Evolutionary conservation across 83 land plant genomes (phyloP).

Genomic region (Larix sibirica): DNA sequence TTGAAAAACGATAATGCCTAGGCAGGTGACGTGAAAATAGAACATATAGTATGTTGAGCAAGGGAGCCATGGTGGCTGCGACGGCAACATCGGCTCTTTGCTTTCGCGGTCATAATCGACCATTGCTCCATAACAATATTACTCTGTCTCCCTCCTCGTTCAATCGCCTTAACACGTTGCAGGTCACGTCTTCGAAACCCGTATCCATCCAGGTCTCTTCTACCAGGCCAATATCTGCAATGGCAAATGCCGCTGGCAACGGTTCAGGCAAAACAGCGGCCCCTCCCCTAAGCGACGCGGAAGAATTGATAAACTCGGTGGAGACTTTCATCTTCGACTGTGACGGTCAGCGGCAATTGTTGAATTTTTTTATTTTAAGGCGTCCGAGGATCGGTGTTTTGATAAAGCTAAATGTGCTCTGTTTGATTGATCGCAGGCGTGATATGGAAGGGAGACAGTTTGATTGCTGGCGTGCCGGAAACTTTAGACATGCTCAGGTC

Average conservation of each 20-base stretch:
- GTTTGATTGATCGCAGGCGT: constrained; percentile 61
- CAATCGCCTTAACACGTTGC: no score
- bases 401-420: background rate
- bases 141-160: no score
- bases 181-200: no score
- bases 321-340: constrained; percentile 97
- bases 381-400: background rate
- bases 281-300: constrained; percentile 42
- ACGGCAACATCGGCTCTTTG: no score
- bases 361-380: background rate
- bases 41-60: no score
- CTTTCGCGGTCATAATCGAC: no score
- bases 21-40: no score
- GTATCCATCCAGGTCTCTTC: no score
- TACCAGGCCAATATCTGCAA: background rate
- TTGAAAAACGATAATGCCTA: no score
- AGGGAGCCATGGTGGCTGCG: no score
- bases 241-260: background rate
- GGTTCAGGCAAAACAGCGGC: constrained; percentile 13
- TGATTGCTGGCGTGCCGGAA: constrained; percentile 88
- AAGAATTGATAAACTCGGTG: constrained; percentile 54
- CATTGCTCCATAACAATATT: no score
- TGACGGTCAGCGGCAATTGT: constrained; percentile 54
- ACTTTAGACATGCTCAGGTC: constrained; percentile 82
- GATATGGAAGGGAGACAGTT: constrained; percentile 97